These are phyloP conservation scores for Pyrenopolyporus hunteri DNA, from an alignment of 495 filamentous ascomycete genomes.

Conservation along the genomic window DNA sequence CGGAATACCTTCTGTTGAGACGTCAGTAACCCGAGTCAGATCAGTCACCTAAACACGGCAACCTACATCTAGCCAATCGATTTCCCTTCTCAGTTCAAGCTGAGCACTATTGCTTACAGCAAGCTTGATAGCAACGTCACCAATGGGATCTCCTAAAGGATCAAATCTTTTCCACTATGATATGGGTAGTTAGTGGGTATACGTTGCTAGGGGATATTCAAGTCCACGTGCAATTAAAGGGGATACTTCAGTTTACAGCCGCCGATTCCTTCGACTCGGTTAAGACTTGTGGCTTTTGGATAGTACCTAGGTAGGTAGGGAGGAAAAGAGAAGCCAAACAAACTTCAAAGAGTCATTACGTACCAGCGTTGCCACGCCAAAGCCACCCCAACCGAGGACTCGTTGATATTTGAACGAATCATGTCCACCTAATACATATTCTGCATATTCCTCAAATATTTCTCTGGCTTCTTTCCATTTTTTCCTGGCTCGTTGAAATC, in stretches of 20 bases:
- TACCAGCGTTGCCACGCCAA: slow-evolving; percentile 10
- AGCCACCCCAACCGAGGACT: slow-evolving; percentile 9
- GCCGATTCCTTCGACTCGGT: too few species aligned
- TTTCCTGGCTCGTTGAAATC: background rate
- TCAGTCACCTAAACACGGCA: background rate
- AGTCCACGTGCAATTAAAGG: too few species aligned
- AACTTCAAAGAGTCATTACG: background rate
- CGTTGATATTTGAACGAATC: slow-evolving; percentile 3
- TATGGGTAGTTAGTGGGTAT: background rate
- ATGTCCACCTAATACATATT: too few species aligned
- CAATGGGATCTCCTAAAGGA: too few species aligned
- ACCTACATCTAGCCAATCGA: background rate
- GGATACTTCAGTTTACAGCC: too few species aligned
- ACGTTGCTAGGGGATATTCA: too few species aligned
- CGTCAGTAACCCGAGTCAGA: background rate
- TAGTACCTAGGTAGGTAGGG: background rate
- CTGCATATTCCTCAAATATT: background rate
- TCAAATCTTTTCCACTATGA: slow-evolving; percentile 12
- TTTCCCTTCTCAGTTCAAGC: background rate
- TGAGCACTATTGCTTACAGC: background rate
- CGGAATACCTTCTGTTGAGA: background rate
- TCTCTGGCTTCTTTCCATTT: background rate
- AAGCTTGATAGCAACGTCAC: background rate
- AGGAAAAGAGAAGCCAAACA: background rate
- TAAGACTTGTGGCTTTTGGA: background rate